Evolutionary conservation across 208 protist genomes (phyloP).

Genomic region (Entamoeba histolytica): DNA sequence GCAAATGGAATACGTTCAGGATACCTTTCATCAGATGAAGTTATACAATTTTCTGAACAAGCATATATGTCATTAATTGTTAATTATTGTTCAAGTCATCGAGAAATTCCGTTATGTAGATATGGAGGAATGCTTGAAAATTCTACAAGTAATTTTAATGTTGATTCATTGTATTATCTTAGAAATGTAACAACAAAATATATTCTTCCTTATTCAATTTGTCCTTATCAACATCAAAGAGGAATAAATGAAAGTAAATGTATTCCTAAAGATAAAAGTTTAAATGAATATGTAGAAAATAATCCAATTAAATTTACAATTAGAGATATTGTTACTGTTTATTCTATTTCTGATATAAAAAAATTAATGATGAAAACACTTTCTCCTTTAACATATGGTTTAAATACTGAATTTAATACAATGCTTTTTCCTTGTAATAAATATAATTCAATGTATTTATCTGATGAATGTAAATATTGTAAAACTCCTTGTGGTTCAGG

Average conservation of each 20-base stretch:
- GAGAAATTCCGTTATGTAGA: neutral
- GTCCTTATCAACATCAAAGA: neutral
- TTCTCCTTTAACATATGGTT: neutral
- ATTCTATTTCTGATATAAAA: neutral
- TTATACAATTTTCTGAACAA: neutral
- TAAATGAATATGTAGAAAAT: neutral
- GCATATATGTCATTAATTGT: neutral
- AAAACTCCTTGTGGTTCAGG: neutral
- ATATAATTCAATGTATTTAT: neutral
- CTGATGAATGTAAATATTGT: neutral
- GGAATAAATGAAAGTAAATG: neutral
- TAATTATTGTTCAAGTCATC: neutral
- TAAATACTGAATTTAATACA: neutral
- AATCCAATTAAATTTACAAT: neutral
- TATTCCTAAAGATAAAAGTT: neutral
- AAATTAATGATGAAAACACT: neutral
- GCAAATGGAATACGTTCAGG: neutral
- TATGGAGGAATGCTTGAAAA: neutral
- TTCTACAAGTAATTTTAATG: neutral
- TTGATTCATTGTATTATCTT: neutral
- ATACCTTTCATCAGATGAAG: neutral
- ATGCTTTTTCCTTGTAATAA: neutral
- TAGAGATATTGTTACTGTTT: neutral
- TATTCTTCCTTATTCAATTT: neutral
- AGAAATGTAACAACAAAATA: neutral